A percentile compares a stretch with the other conserved stretches of the same genome.
Conservation (phyloP, 208 protist genomes). For the Acanthamoeba royreba region DNA sequence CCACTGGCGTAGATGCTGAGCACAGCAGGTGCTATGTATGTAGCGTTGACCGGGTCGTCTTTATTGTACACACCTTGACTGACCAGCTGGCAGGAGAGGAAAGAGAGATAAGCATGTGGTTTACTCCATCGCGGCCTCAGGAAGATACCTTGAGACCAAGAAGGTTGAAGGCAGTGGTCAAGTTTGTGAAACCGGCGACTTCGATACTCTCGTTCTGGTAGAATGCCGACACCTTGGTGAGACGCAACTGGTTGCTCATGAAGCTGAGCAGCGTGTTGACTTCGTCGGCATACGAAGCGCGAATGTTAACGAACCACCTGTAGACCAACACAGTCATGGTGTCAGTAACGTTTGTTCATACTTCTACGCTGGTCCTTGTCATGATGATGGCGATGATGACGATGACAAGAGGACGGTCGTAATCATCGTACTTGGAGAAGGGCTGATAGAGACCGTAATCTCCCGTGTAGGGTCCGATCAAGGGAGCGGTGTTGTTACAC, state of each 20-base stretch:
- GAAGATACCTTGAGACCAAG: background rate
- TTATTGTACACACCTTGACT: background rate
- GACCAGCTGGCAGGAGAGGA: background rate
- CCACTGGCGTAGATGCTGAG: background rate
- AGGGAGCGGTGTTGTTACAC: background rate
- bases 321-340: background rate
- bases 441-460: background rate
- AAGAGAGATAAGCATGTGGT: background rate
- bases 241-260: slow-evolving; percentile 9
- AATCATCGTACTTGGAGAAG: background rate
- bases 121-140: background rate
- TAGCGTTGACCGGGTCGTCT: background rate
- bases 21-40: background rate
- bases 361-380: no score
- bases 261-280: slow-evolving; percentile 23
- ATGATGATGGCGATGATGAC: background rate
- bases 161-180: background rate
- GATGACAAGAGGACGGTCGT: background rate
- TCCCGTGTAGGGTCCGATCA: slow-evolving; percentile 28
- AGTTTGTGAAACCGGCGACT: background rate
- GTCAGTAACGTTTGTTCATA: no score
- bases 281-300: slow-evolving; percentile 36
- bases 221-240: background rate
- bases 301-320: background rate
- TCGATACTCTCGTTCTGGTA: slow-evolving; percentile 28